phyloP scores from a whole-genome alignment of 306 rosid species.

The Cicer arietinum region DNA sequence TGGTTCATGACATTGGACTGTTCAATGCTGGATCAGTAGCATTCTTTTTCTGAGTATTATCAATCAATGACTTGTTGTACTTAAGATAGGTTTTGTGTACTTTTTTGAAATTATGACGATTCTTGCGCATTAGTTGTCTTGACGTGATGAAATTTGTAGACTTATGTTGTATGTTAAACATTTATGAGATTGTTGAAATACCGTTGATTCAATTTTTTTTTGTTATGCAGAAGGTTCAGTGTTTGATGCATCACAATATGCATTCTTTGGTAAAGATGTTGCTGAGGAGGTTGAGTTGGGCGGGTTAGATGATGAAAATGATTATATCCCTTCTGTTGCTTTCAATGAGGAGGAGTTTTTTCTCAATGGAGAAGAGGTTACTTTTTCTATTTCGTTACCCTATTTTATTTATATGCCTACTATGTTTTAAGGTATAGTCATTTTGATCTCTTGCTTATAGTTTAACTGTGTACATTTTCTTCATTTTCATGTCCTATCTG shows the following conservation, averaged over 20 bases:
- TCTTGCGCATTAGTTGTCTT: neutral
- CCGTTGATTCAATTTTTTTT: slow-evolving; percentile 29
- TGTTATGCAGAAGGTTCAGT: slow-evolving; percentile 54
- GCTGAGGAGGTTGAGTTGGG: slow-evolving; percentile 89
- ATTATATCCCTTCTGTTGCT: slow-evolving; percentile 52
- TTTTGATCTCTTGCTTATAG: slow-evolving; percentile 3
- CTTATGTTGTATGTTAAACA: neutral
- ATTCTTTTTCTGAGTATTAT: neutral
- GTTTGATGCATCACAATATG: slow-evolving; percentile 96
- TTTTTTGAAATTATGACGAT: slow-evolving; percentile 30
- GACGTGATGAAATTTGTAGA: neutral
- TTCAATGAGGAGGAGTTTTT: slow-evolving; percentile 72
- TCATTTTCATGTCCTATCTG: slow-evolving; percentile 22
- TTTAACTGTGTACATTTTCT: slow-evolving; percentile 4
- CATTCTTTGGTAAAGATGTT: slow-evolving; percentile 83
- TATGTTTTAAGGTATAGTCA: neutral
- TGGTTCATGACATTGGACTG: neutral
- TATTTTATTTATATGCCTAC: slow-evolving; percentile 12
- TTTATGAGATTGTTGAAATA: slow-evolving; percentile 4
- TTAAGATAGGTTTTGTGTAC: neutral
- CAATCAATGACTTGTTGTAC: slow-evolving; percentile 3
- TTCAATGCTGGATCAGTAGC: neutral
- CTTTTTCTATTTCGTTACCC: slow-evolving; percentile 1
- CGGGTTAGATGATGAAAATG: slow-evolving; percentile 74
- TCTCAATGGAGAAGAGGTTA: slow-evolving; percentile 72